Conservation (phyloP, 495 filamentous ascomycete species). For the Lepidopterella palustris region DNA sequence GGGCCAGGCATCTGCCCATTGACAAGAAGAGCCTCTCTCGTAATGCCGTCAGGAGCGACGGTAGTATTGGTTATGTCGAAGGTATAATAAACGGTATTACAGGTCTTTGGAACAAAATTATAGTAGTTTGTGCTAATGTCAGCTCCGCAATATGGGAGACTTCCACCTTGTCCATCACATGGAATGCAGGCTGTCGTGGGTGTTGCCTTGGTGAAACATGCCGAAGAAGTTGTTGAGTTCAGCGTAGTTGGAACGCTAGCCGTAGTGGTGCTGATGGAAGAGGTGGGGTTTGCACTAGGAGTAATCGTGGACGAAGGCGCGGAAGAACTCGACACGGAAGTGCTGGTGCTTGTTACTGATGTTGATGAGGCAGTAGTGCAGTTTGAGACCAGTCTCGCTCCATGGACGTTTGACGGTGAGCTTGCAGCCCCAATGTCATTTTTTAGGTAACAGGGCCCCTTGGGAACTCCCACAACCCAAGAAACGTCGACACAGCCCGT, state of each 20-base stretch:
- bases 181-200: constrained; percentile 27
- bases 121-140: constrained; percentile 35
- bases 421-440: neutral
- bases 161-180: constrained; percentile 34
- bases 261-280: neutral
- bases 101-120: constrained; percentile 33
- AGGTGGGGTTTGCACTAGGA: neutral
- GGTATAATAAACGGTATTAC: constrained; percentile 28
- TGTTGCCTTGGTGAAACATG: constrained; percentile 15
- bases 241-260: neutral
- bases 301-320: neutral
- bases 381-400: constrained; percentile 8
- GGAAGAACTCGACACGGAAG: neutral
- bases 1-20: constrained; percentile 38
- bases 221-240: neutral
- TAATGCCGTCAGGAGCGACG: constrained; percentile 34
- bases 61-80: constrained; percentile 34
- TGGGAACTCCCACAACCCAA: neutral
- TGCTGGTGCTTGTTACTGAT: neutral
- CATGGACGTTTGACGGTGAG: neutral
- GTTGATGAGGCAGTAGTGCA: constrained; percentile 12
- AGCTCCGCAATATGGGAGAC: constrained; percentile 32
- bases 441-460: constrained; percentile 17
- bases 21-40: constrained; percentile 27
- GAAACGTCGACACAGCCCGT: constrained; percentile 6